A percentile compares a stretch with the other conserved stretches of the same genome.
These are phyloP conservation scores for Petunia hybrid DNA, from an alignment of 305 asterid species.

Conservation along the genomic window DNA sequence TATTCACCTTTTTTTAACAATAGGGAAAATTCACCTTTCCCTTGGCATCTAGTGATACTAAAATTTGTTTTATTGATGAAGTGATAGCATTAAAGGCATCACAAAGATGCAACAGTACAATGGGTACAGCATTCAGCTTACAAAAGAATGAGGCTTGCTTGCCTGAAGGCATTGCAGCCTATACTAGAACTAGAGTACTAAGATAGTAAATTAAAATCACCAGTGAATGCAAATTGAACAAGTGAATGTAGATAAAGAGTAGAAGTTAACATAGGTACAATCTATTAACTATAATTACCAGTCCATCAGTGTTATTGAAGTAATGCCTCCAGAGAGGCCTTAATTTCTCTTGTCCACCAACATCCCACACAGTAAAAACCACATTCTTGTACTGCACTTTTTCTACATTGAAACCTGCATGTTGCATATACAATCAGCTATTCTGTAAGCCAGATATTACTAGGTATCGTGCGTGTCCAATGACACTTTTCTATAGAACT, in stretches of 20 bases:
- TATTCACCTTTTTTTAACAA: neutral
- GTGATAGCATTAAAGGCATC: too few species aligned
- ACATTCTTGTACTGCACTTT: slow-evolving; percentile 58
- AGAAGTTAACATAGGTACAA: neutral
- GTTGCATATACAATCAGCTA: slow-evolving; percentile 38
- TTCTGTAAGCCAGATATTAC: slow-evolving; percentile 19
- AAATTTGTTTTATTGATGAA: too few species aligned
- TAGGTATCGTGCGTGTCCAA: neutral
- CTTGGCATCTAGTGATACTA: slow-evolving; percentile 1
- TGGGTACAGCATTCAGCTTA: too few species aligned
- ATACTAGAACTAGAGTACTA: too few species aligned
- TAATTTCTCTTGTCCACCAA: slow-evolving; percentile 70
- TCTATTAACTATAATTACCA: slow-evolving; percentile 56
- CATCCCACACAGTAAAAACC: slow-evolving; percentile 61
- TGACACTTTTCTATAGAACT: neutral
- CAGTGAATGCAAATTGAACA: neutral
- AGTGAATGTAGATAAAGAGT: too few species aligned
- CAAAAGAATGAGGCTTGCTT: too few species aligned
- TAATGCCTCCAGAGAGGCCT: slow-evolving; percentile 99
- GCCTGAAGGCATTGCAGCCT: too few species aligned
- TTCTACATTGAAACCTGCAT: slow-evolving; percentile 60
- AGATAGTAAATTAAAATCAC: neutral
- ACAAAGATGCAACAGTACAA: too few species aligned
- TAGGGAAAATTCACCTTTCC: slow-evolving; percentile 4
- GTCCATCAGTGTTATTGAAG: slow-evolving; percentile 95